Percentiles rank a stretch among this genome's conserved stretches.
Evolutionary conservation across 202 grass and related monocot species (phyloP).

Genomic region (Zoysia matrella): DNA sequence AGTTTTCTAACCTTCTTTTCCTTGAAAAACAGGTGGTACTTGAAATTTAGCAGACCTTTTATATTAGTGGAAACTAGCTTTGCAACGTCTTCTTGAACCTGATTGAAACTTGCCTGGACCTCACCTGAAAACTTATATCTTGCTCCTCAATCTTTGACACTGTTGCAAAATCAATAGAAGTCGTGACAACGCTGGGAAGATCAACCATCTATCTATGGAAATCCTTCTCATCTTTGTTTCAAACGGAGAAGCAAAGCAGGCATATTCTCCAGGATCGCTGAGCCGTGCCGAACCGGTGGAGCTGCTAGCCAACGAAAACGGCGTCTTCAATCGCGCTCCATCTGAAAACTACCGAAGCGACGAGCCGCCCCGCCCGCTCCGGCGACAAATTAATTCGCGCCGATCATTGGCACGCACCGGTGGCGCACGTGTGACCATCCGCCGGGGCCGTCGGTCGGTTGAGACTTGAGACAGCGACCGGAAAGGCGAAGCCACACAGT

Average conservation of each 20-base stretch:
- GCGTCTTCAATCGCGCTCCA: not conserved
- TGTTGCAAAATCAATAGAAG: not conserved
- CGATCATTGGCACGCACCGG: not conserved
- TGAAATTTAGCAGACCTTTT: no score
- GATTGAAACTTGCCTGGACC: no score
- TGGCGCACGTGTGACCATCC: conserved; percentile 13
- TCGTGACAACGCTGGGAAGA: not conserved
- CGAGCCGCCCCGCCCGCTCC: not conserved
- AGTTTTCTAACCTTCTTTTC: not conserved
- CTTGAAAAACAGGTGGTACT: not conserved
- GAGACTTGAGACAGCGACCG: not conserved
- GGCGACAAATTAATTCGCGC: conserved; percentile 29
- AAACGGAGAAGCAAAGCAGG: not conserved
- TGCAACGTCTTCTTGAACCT: no score
- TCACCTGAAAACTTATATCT: no score
- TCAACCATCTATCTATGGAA: not conserved
- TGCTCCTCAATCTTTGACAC: no score
- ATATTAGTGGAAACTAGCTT: no score
- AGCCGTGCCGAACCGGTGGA: not conserved
- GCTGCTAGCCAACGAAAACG: not conserved
- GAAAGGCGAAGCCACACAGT: conserved; percentile 10
- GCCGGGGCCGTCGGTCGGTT: not conserved
- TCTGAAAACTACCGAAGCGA: conserved; percentile 4
- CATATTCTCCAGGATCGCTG: conserved; percentile 1
- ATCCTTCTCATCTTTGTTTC: not conserved